Evolutionary conservation across 768 basidiomycete species (phyloP), one percentile per base, ranked within the genome.

Genomic region (Phylloporus sp.): DNA sequence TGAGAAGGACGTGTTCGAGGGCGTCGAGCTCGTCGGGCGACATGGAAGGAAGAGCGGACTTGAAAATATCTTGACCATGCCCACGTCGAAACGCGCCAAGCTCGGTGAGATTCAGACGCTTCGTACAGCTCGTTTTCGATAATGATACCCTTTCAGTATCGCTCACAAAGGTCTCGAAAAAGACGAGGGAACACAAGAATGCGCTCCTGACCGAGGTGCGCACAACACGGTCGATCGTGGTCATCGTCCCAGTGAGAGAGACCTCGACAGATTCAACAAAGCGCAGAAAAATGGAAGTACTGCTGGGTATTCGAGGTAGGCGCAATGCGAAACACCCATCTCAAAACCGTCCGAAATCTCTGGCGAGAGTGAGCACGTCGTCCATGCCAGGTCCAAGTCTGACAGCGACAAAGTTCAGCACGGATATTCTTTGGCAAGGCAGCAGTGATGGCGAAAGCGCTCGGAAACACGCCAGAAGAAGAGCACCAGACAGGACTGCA

Each of bases 261-360:
- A 40, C 57, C 86, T 44, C 17, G 46, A 45, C 59, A 93, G 90
- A 72, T 98, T 44, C 87, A 90, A 73, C 76, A 76, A 61, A 82
- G 83, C 63, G 72, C 83, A 18, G 91, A 94, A 56, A 88, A 90
- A 71, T 97, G 90, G 84, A 80, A 80, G 61, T 94, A 96, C 67
- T 87, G 90, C 70, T 99, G 93, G 90, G 64, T 97, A 31, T 96
- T 99, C 63, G 83, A 87, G 57, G 90, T 97, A 6, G 94, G 93
- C 14, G 82, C 92, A 56, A 95, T 97, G 92, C 77, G 96, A 50
- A 98, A 95, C 70, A 73, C 92, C 22, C 86, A 91, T 68, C 71
- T 99, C 31, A 94, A 98, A 75, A 92, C 90, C 42, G 90, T 98
- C 38, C 79, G 96, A 54, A 83, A 82, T 49, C 73, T 88, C 53